These are phyloP conservation scores for Xanthoconium purpureum DNA, from an alignment of 768 basidiomycete genomes.

Conservation along the genomic window DNA sequence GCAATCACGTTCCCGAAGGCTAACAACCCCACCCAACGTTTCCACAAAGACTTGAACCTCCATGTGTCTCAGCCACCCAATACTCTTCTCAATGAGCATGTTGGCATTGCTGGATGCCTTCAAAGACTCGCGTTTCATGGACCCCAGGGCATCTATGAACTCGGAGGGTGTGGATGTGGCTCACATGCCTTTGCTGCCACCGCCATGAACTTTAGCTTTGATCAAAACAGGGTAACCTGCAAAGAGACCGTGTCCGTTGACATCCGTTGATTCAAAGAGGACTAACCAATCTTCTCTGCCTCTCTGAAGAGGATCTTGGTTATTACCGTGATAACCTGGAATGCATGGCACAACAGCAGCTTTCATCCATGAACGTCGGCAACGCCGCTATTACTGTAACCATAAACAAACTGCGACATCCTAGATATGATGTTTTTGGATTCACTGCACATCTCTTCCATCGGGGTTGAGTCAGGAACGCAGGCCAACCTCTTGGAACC, in stretches of 20 bases:
- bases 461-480: not conserved
- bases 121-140: conserved; percentile 84
- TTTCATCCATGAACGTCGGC: conserved; percentile 28
- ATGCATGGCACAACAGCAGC: conserved; percentile 91
- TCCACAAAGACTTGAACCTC: conserved; percentile 97
- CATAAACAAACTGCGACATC: conserved; percentile 30
- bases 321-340: conserved; percentile 86
- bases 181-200: conserved; percentile 95
- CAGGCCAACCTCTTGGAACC: conserved; percentile 81
- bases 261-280: not conserved
- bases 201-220: conserved; percentile 88
- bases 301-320: conserved; percentile 73
- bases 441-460: conserved; percentile 48
- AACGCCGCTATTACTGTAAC: not conserved
- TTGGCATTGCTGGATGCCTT: conserved; percentile 87
- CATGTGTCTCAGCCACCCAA: conserved; percentile 82
- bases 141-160: conserved; percentile 76
- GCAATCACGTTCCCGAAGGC: conserved; percentile 94
- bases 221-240: conserved; percentile 87
- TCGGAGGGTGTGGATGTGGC: conserved; percentile 63
- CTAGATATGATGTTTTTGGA: conserved; percentile 94
- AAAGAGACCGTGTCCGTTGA: not conserved
- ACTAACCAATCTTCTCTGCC: conserved; percentile 65
- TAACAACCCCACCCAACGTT: conserved; percentile 72
- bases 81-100: conserved; percentile 87